Percentiles rank a stretch among this genome's conserved stretches.
phyloP scores from a whole-genome alignment of 2,329 filamentous ascomycete genomes.

The Westerdykella ornata region DNA sequence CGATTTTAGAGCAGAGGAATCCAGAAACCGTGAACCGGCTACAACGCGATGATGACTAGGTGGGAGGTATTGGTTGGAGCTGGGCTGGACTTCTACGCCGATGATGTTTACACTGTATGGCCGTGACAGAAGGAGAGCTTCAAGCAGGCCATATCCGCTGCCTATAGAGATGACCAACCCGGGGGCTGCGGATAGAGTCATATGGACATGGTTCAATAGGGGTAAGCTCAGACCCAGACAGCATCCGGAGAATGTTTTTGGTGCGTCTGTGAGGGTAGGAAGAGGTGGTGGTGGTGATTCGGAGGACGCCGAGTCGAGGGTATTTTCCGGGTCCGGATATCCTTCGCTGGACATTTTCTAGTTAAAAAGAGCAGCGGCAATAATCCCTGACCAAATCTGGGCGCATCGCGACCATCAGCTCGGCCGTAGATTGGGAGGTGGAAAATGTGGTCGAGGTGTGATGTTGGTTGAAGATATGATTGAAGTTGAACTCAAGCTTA shows the following conservation, averaged over 20 bases:
- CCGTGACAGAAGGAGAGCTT: conserved; percentile 35
- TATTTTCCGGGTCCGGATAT: background rate
- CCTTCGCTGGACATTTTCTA: background rate
- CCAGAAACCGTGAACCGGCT: conserved; percentile 41
- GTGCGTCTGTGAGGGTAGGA: conserved; percentile 15
- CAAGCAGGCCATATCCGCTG: conserved; percentile 47
- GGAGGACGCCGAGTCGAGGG: no score
- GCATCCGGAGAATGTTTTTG: conserved; percentile 26
- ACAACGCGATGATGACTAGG: conserved; percentile 40
- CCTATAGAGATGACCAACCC: conserved; percentile 41
- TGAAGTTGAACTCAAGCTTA: background rate
- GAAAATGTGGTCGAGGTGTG: background rate
- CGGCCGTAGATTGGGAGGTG: no score
- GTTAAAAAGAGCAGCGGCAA: background rate
- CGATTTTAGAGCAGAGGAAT: conserved; percentile 39
- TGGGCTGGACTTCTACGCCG: conserved; percentile 46
- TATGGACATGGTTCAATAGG: conserved; percentile 21
- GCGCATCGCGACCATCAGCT: no score
- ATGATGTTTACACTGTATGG: conserved; percentile 28
- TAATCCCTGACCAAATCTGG: background rate
- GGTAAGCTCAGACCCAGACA: conserved; percentile 33
- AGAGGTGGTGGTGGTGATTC: conserved; percentile 1
- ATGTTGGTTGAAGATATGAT: background rate
- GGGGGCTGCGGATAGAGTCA: conserved; percentile 20
- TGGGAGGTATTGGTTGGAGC: conserved; percentile 43